Base-by-base conservation (phyloP, 2,329 filamentous ascomycete species). In the Botrytis cinerea region DNA sequence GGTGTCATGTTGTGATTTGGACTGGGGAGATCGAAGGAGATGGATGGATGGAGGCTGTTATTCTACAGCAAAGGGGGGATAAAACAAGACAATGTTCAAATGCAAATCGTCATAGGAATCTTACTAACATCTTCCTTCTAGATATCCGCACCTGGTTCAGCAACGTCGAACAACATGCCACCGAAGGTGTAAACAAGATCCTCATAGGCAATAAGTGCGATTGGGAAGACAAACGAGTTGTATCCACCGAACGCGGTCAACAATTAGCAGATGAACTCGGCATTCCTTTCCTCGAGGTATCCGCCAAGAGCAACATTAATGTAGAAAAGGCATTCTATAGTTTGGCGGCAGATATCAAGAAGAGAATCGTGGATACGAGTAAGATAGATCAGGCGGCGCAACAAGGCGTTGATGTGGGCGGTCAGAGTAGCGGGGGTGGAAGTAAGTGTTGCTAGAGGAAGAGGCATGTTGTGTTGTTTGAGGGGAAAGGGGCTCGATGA, bases 71-170 rank as follows among this genome's bases (percentile, higher is more conserved):
- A 57, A 38, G 46, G 16, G 9, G 48, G 40, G 14, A 38, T 28
- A 6, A 16, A 28, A 54, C 22, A 51, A 20, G 35, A 57, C 20
- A 20, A 18, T 35, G 40, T 68, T 40, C 4, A 10, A 68, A 48
- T 20, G 16, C 20, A 14, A 40, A 6, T 68, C 35, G n/a, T 57
- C 46, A 22, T 3, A 54, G 28, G 35, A 32, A 28, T n/a, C 6
- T 32, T n/a, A 57, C 64, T 68, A 43, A 68, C 48, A 57, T 9
- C 12, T 1, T 22, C 28, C 25, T 8, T 60, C 54, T 60, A 98
- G 96, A 99, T 85, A 99, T 99, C 84, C 92, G 95, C 81, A 98
- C 96, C 78, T 99, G 96, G 96, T 99, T 99, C 86, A 95, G 95
- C 82, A 98, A 99, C 87, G 98, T 99, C 81, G 96, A 99, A 87